phyloP scores from a whole-genome alignment of 805 yeast species.

The Nadsonia fulvescens region DNA sequence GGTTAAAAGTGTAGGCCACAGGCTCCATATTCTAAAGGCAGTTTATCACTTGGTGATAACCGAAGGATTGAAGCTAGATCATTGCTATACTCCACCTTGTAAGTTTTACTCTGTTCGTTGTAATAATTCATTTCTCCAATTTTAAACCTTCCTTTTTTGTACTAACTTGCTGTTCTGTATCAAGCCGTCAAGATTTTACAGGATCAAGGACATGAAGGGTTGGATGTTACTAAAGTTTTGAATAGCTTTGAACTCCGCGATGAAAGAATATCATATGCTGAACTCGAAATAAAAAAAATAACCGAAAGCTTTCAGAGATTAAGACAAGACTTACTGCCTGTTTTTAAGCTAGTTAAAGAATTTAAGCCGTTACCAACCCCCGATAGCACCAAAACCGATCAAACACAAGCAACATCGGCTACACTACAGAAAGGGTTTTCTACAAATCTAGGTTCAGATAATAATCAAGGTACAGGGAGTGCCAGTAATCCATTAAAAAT shows the following conservation, averaged over 20 bases:
- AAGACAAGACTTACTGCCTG: constrained; percentile 47
- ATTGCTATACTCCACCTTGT: constrained; percentile 4
- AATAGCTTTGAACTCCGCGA: constrained; percentile 14
- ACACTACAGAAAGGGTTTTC: too few species aligned
- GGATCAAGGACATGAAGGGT: too few species aligned
- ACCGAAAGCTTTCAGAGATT: constrained; percentile 37
- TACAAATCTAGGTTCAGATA: too few species aligned
- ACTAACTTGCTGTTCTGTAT: too few species aligned
- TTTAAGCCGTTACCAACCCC: constrained; percentile 48
- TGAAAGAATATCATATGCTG: constrained; percentile 17
- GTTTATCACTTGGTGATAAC: constrained; percentile 32
- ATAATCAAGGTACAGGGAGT: too few species aligned
- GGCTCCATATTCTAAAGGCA: constrained; percentile 42
- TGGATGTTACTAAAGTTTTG: too few species aligned
- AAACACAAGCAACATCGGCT: too few species aligned
- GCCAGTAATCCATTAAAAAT: too few species aligned
- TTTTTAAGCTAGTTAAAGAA: constrained; percentile 43
- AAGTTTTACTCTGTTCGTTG: too few species aligned
- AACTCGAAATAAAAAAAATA: constrained; percentile 23
- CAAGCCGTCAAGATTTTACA: too few species aligned
- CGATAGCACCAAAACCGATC: constrained; percentile 14
- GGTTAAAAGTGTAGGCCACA: constrained; percentile 29
- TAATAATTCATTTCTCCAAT: too few species aligned
- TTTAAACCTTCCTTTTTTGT: too few species aligned
- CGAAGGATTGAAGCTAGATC: constrained; percentile 10